Evolutionary conservation across 441 rosid species (phyloP).

Genomic region (Populus hybrid): DNA sequence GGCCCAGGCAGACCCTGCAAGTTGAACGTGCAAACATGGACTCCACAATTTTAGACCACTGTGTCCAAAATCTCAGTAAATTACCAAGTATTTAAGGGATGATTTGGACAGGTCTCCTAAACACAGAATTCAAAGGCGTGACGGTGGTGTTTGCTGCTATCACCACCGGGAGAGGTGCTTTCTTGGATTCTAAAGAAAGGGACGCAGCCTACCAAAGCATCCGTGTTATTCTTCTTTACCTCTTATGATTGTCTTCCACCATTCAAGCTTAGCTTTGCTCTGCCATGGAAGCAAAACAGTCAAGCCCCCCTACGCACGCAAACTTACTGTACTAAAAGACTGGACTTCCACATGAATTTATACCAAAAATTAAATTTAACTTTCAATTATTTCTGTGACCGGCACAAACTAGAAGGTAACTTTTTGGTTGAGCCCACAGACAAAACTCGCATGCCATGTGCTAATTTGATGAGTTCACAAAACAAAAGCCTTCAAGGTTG

Average conservation of each 20-base stretch:
- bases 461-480: no score
- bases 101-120: background rate
- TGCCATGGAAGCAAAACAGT: no score
- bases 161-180: background rate
- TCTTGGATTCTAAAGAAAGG: conserved; percentile 25
- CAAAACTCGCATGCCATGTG: background rate
- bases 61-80: background rate
- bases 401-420: background rate
- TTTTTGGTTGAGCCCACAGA: background rate
- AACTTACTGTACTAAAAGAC: background rate
- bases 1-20: background rate
- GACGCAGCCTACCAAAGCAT: background rate
- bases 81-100: background rate
- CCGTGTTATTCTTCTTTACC: background rate
- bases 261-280: background rate
- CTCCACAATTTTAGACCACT: background rate
- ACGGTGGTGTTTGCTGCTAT: background rate
- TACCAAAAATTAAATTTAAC: background rate
- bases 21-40: background rate
- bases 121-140: background rate
- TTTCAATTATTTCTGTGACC: background rate
- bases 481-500: no score
- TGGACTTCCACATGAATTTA: background rate
- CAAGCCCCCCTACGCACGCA: no score
- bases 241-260: background rate